A percentile compares a stretch with the other conserved stretches of the same genome.
Conservation (phyloP, 2,329 filamentous ascomycete genomes). For the Trichoderma sp. region DNA sequence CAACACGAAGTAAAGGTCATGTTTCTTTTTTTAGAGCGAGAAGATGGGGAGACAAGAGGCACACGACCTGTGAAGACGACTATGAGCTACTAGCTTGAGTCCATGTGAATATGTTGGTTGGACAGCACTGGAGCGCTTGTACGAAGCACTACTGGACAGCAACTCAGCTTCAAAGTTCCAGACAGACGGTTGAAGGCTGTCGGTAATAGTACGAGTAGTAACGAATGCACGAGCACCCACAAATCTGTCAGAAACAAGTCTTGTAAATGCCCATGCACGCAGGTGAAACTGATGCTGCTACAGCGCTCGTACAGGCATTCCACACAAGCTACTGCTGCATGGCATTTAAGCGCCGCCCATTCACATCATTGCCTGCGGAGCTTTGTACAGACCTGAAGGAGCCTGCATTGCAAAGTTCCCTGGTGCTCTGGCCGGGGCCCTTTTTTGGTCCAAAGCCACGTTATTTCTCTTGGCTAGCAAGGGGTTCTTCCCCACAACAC, state of each 20-base stretch:
- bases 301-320: background rate
- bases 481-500: constrained; percentile 9
- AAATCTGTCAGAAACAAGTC: background rate
- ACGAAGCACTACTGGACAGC: background rate
- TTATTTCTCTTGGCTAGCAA: constrained; percentile 15
- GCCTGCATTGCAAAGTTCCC: background rate
- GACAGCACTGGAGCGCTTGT: background rate
- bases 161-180: background rate
- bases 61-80: background rate
- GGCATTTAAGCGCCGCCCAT: constrained; percentile 6
- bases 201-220: background rate
- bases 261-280: background rate
- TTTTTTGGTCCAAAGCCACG: constrained; percentile 10
- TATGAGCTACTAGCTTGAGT: background rate
- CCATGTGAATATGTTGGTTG: background rate
- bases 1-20: background rate
- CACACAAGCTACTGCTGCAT: background rate
- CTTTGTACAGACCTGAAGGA: background rate
- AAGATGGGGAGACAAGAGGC: background rate
- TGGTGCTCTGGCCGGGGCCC: background rate
- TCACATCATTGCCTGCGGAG: background rate
- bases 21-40: background rate
- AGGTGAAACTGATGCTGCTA: background rate
- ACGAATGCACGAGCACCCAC: background rate
- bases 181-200: background rate